Evolutionary conservation across 2,329 filamentous ascomycete genomes (phyloP), one percentile per base, ranked within the genome.

Genomic region (Aspergillus intermedius): DNA sequence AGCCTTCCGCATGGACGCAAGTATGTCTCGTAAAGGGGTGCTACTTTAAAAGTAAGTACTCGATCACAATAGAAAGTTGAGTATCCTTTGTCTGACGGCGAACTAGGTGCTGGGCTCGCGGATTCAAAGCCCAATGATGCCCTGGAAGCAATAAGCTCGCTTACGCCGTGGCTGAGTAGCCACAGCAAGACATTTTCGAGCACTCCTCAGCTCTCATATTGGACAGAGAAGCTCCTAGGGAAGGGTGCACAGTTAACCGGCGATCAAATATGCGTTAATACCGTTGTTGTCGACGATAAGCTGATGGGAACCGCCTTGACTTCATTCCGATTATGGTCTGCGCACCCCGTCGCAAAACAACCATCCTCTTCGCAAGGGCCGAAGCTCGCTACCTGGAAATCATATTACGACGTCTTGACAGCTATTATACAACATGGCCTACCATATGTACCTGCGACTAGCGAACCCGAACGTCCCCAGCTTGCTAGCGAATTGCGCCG

Each of bases 361-460:
- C 56, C 59, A 12, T 28, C 48, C n/a, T 50, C 58, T 35, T 51
- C 56, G 4, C 45, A 47, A 19, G 54, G 53, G 8, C n/a, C 64
- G 2, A 65, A 60, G 34, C 54, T 61, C 7, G 75, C 81, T 37
- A 82, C 95, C 41, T 96, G 91, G 91, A 83, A 80, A 59, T 82
- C 88, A 53, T 96, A 96, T 66, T 95, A 95, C 64, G 73, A 81
- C 41, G 81, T 86, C 1, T 72, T 96, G 15, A 94, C 90, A 2
- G 76, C 76, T n/a, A 81, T 95, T 32, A 68, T 96, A 5, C 83
- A 85, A 58, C 72, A 81, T 30, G 61, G 51, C 13, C 54, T 67
- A 46, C 42, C 51, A 49, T 84, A 72, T 46, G 53, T 55, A 7
- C 53, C 63, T 28, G 49, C 60, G 2, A 54, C 61, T 25, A 56